Evolutionary conservation across 164 flowering plant genomes (phyloP).

Genomic region (Stephania cephalantha): DNA sequence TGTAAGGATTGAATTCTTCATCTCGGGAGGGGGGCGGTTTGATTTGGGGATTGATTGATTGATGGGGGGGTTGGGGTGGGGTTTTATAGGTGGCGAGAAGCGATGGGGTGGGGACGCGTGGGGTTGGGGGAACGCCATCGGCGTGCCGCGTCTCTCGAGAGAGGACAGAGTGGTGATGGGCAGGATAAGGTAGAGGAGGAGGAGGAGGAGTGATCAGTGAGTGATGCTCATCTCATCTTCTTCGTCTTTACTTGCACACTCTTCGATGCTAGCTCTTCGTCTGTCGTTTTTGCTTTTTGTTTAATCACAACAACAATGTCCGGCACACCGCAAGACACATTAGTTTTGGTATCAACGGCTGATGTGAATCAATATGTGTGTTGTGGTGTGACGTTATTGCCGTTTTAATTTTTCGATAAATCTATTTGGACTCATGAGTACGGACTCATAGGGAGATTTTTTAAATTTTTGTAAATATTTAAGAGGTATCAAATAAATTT

Average conservation of each 20-base stretch:
- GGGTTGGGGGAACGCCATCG: background rate
- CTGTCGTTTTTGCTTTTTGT: background rate
- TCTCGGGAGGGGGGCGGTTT: no score
- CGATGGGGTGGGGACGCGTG: background rate
- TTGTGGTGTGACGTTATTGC: no score
- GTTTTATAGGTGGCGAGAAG: background rate
- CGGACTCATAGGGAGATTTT: no score
- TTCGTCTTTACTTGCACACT: background rate
- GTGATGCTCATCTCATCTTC: background rate
- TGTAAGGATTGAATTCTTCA: background rate
- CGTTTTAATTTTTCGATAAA: no score
- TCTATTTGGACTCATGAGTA: no score
- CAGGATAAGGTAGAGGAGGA: background rate
- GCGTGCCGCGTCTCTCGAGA: constrained; percentile 4
- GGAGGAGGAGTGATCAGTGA: background rate
- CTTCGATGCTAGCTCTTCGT: background rate
- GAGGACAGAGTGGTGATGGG: background rate
- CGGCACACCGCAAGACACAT: no score
- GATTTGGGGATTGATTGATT: background rate
- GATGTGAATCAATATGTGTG: no score
- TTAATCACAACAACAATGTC: no score
- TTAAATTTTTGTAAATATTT: no score
- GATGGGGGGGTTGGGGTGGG: background rate
- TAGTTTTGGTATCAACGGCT: no score
- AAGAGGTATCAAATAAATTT: no score